Evolutionary conservation across 1,284 basidiomycete genomes (phyloP).

Genomic region (Testicularia cyperi): DNA sequence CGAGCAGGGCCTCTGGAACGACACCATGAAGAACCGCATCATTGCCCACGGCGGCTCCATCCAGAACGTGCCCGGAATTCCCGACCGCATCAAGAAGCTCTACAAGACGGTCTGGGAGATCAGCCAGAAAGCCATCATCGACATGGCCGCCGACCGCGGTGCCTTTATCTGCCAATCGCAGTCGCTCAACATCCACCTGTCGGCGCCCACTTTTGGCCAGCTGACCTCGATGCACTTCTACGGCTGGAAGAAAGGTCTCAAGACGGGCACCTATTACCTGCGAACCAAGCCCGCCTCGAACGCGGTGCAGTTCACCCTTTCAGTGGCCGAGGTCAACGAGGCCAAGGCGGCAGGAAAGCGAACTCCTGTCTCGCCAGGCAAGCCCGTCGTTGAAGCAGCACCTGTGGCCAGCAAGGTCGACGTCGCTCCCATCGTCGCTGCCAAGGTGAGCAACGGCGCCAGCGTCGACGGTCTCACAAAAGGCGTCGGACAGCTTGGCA

Average conservation of each 20-base stretch:
- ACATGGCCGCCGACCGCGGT: constrained; percentile 95
- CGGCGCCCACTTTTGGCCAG: constrained; percentile 87
- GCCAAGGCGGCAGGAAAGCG: constrained; percentile 65
- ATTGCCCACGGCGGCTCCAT: constrained; percentile 94
- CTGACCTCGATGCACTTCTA: constrained; percentile 95
- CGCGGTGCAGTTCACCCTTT: constrained; percentile 97
- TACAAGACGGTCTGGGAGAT: constrained; percentile 99
- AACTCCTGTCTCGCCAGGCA: constrained; percentile 7
- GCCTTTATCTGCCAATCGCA: constrained; percentile 92
- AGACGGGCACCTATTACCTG: constrained; percentile 84
- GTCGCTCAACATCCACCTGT: constrained; percentile 85
- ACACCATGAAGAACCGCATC: constrained; percentile 99
- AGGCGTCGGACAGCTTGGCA: constrained; percentile 49
- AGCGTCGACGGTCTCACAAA: constrained; percentile 13
- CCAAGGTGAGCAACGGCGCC: constrained; percentile 2
- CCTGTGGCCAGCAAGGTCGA: constrained; percentile 1
- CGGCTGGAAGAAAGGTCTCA: constrained; percentile 98
- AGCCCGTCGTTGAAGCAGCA: constrained; percentile 1
- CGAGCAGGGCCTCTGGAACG: constrained; percentile 92
- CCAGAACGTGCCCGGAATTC: constrained; percentile 65
- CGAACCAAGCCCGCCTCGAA: constrained; percentile 90
- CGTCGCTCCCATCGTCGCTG: constrained; percentile 4
- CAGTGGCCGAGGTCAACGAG: constrained; percentile 73
- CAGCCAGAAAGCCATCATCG: constrained; percentile 95
- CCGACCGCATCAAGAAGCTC: constrained; percentile 70